Conservation (phyloP, 345 rosid genomes). For the Populus simonii region DNA sequence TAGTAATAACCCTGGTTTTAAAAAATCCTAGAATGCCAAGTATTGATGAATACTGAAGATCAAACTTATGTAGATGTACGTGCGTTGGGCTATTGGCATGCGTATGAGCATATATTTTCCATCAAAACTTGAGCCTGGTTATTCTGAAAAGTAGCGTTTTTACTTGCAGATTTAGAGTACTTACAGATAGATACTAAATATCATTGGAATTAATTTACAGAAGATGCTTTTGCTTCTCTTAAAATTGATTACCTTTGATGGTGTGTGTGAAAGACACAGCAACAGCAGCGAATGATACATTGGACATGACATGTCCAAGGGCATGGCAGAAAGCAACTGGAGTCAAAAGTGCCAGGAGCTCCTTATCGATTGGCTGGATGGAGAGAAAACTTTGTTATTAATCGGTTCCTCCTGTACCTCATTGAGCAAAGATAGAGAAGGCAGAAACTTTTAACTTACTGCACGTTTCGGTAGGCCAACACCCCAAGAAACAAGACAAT, state of each 20-base stretch:
- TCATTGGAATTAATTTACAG: background rate
- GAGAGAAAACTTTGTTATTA: conserved; percentile 8
- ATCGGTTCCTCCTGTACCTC: background rate
- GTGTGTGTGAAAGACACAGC: conserved; percentile 99
- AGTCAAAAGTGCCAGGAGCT: conserved; percentile 69
- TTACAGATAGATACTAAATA: background rate
- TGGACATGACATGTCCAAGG: conserved; percentile 85
- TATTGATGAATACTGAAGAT: background rate
- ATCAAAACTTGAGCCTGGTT: no score
- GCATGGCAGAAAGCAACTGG: conserved; percentile 98
- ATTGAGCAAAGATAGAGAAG: conserved; percentile 6
- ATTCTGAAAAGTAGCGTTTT: no score
- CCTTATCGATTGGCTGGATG: conserved; percentile 72
- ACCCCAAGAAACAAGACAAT: conserved; percentile 84
- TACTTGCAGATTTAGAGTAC: background rate
- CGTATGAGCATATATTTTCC: no score
- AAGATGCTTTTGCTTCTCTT: background rate
- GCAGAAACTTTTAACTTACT: conserved; percentile 43
- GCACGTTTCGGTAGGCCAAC: conserved; percentile 97
- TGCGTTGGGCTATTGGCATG: background rate
- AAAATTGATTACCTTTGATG: conserved; percentile 54
- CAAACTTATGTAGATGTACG: background rate
- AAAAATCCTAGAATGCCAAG: background rate
- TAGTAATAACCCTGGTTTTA: background rate
- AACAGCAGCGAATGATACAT: conserved; percentile 92